phyloP scores from a whole-genome alignment of 192 early-diverging fungal species.

The Coemansia sp. region DNA sequence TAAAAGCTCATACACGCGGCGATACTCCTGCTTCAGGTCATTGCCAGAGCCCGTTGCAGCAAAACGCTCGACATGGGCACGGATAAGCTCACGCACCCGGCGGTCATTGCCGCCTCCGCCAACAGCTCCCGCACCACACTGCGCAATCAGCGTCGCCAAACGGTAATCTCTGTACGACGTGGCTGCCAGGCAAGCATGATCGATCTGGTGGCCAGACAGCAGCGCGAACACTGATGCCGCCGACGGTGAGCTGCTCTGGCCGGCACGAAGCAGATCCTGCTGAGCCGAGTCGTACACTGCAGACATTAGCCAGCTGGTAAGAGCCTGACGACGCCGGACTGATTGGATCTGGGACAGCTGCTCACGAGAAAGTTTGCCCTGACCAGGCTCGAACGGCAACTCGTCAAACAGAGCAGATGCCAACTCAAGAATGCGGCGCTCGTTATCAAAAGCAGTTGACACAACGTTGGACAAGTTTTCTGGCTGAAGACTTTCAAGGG shows the following conservation, averaged over 20 bases:
- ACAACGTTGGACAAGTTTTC: not conserved
- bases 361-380: not conserved
- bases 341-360: constrained; percentile 26
- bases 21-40: constrained; percentile 29
- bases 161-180: constrained; percentile 63
- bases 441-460: not conserved
- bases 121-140: constrained; percentile 50
- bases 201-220: constrained; percentile 60
- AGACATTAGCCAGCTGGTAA: constrained; percentile 65
- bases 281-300: constrained; percentile 52
- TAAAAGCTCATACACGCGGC: constrained; percentile 60
- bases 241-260: constrained; percentile 20
- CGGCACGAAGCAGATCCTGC: constrained; percentile 36
- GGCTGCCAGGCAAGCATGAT: constrained; percentile 62
- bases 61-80: constrained; percentile 24
- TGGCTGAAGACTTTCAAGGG: not conserved
- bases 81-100: constrained; percentile 33
- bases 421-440: constrained; percentile 26
- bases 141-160: constrained; percentile 75
- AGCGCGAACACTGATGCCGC: constrained; percentile 54
- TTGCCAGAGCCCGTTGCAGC: not conserved
- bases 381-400: not conserved
- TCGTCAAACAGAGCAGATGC: constrained; percentile 41
- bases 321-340: constrained; percentile 54
- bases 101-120: constrained; percentile 56